Base-by-base conservation (phyloP, 768 basidiomycete genomes). In the Suillus occidentalis region DNA sequence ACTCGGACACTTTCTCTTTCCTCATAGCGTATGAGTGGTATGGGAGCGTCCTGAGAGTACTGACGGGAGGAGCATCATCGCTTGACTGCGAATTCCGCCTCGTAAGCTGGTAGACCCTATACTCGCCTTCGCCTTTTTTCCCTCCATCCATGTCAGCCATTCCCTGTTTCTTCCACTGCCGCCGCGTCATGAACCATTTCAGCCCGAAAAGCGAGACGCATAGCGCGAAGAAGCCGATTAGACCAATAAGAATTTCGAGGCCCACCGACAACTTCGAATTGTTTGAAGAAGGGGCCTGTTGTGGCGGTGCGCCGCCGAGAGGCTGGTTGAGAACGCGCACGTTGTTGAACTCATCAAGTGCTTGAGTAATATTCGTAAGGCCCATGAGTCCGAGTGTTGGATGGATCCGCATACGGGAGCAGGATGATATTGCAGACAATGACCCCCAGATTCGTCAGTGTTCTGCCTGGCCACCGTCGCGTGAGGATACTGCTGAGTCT, bases 261-360 rank as follows among this genome's bases (percentile, higher is more conserved):
- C 89, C 91, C 6, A 90, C 80, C 1, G 82, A 84, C 6, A 87
- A 69, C 65, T 80, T 80, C 61, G 80, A 77, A 7, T 59, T 22
- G n/a, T 66, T 62, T 4, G 70, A 28, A 39, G 55, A 20, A 3
- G 63, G 28, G 25, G 57, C 62, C 61, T 68, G 62, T 56, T 63
- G 63, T 56, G 62, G 25, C 64, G 67, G 20, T 60, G 63, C 12
- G 67, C 67, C 56, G 56, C 71, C 71, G n/a, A 91, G 75, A 0
- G 90, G 86, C 64, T 86, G 81, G 57, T 88, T 83, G 39, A 88
- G 76, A 14, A 93, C 84, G 5, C 92, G 86, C 6, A 92, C 89
- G 5, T 80, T 83, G 53, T 86, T 72, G 76, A 93, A 94, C 67
- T 93, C 89, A 2, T 82, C 75, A 65, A 92, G 69, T 0, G 92